Conservation (phyloP, 495 filamentous ascomycete genomes). For the Opeltia flavorubescens region DNA sequence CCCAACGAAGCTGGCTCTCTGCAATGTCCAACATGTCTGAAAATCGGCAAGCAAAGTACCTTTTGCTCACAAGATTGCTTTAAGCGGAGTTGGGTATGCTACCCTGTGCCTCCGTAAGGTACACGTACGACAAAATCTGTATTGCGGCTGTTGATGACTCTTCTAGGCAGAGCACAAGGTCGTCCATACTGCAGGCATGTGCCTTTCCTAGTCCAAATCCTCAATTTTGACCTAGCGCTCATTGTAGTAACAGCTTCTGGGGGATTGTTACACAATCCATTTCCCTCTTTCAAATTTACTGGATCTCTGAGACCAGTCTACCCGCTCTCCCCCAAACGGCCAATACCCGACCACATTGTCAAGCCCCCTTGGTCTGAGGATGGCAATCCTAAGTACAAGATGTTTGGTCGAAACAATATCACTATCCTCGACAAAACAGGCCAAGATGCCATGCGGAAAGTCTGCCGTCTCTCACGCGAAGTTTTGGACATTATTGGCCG, state of each 20-base stretch:
- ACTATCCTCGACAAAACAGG: constrained; percentile 64
- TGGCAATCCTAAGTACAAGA: constrained; percentile 66
- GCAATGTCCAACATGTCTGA: constrained; percentile 90
- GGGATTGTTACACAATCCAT: constrained; percentile 58
- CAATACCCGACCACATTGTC: constrained; percentile 66
- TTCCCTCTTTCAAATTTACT: constrained; percentile 70
- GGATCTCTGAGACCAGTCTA: constrained; percentile 77
- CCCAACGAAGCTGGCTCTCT: constrained; percentile 66
- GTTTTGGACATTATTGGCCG: constrained; percentile 84
- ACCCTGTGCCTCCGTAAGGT: constrained; percentile 20
- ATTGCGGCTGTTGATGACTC: background rate
- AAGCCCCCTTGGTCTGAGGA: constrained; percentile 73
- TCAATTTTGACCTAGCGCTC: constrained; percentile 62
- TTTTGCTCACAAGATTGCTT: constrained; percentile 99
- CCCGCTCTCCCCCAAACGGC: constrained; percentile 61
- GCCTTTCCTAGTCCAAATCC: constrained; percentile 60
- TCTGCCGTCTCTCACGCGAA: constrained; percentile 77
- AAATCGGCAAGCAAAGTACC: constrained; percentile 76
- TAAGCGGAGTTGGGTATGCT: constrained; percentile 88
- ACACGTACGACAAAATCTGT: constrained; percentile 10
- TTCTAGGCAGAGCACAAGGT: constrained; percentile 68
- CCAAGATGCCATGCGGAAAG: constrained; percentile 82
- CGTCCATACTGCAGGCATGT: constrained; percentile 53
- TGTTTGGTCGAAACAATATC: constrained; percentile 60
- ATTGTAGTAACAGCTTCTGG: constrained; percentile 82